Conservation (phyloP, 257 asterid species). For the Ophiorrhiza pumila region DNA sequence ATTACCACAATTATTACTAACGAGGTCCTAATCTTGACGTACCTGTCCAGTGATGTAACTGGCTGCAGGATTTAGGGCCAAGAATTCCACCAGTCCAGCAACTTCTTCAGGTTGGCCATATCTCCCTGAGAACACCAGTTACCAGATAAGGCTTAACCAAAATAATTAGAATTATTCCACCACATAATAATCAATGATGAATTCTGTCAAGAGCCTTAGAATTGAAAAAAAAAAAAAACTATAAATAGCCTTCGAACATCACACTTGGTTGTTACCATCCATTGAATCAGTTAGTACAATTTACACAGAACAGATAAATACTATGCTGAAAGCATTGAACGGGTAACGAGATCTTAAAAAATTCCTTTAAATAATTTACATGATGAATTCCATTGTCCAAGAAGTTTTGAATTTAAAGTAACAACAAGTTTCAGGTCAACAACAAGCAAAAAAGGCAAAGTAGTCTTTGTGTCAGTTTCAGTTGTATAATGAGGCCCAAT, state of each 20-base stretch:
- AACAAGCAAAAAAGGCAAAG: neutral
- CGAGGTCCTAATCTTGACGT: neutral
- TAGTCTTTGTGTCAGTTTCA: neutral
- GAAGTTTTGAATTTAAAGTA: neutral
- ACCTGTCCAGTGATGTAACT: conserved; percentile 95
- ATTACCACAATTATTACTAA: neutral
- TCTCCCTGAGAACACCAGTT: conserved; percentile 30
- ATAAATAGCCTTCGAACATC: neutral
- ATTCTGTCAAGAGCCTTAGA: neutral
- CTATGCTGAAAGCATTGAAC: neutral
- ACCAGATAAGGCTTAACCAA: neutral
- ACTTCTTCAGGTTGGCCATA: conserved; percentile 51
- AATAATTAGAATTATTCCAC: neutral
- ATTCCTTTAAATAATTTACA: neutral
- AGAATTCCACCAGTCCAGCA: conserved; percentile 44
- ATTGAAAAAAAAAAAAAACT: neutral
- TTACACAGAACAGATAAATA: neutral
- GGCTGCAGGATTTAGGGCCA: conserved; percentile 54
- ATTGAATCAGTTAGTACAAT: neutral
- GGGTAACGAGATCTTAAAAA: neutral
- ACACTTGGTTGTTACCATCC: neutral
- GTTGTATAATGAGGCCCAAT: neutral
- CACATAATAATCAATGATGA: neutral
- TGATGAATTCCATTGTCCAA: neutral
- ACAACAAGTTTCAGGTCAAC: neutral